Conservation (phyloP, 495 filamentous ascomycete species). For the Talaromyces nanjingensis region DNA sequence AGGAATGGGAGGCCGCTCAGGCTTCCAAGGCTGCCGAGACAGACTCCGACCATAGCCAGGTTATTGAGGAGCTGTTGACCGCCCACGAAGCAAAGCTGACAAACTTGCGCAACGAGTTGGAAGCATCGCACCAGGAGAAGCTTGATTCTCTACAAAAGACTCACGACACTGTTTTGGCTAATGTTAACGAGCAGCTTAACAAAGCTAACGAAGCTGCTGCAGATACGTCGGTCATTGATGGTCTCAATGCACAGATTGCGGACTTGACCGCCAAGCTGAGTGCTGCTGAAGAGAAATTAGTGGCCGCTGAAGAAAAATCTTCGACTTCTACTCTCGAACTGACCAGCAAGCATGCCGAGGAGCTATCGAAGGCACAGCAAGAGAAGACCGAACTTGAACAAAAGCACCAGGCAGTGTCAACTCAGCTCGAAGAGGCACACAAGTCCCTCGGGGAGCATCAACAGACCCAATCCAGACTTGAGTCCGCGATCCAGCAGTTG, state of each 20-base stretch:
- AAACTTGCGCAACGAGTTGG: constrained; percentile 28
- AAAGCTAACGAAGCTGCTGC: constrained; percentile 30
- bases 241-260: constrained; percentile 27
- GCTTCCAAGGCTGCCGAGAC: constrained; percentile 27
- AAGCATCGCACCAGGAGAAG: constrained; percentile 30
- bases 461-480: constrained; percentile 28
- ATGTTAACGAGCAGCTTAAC: constrained; percentile 25
- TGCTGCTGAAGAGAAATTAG: constrained; percentile 23
- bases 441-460: constrained; percentile 24
- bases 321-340: constrained; percentile 22
- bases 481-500: constrained; percentile 27
- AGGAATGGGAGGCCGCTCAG: constrained; percentile 26
- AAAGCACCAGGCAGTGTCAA: constrained; percentile 23
- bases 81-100: constrained; percentile 36
- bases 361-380: constrained; percentile 25
- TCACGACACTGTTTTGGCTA: constrained; percentile 28
- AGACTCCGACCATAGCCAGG: constrained; percentile 37
- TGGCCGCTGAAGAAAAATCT: constrained; percentile 22
- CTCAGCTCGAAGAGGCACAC: constrained; percentile 29
- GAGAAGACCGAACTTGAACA: constrained; percentile 27
- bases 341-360: constrained; percentile 24
- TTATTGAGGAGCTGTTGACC: constrained; percentile 40
- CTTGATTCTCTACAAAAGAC: constrained; percentile 32
- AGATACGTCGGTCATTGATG: constrained; percentile 32
- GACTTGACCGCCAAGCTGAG: constrained; percentile 34